Evolutionary conservation across 2,329 filamentous ascomycete genomes (phyloP), one percentile per base, ranked within the genome.

Genomic region (Trichoderma sp.): DNA sequence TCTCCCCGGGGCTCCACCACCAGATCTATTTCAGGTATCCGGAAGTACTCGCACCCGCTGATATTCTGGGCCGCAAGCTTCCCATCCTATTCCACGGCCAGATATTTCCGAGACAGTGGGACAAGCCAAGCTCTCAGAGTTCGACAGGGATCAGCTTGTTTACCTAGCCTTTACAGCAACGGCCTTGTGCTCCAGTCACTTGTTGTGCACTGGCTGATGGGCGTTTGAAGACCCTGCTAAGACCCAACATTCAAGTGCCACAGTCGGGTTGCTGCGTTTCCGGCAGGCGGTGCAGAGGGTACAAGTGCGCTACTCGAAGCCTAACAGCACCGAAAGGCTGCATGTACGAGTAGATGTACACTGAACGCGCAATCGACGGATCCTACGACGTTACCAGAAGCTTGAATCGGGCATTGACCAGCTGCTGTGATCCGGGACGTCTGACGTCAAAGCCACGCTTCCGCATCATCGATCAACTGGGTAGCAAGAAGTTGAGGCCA

Each of bases 1-100:
- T 39, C 43, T 8, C 66, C 11, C 15, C n/a, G 28, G 28, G 32
- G 47, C 68, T 47, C 68, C 68, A 47, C 68, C 60, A 24, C 68
- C 51, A 64, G 70, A 67, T 72, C 71, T 72, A 72, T 69, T 72
- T 69, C 58, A 68, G 71, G 71, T 68, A 72, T 64, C n/a, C 71
- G 63, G 64, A 72, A 63, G 71, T 68, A 72, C 32, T 65, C 64
- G 12, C 30, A 28, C 30, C 70, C 70, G 70, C 57, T 68, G 66
- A 34, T 47, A 12, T 3, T 47, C 65, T 32, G 53, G 32, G 34
- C 24, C 53, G 9, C 24, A 68, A 57, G 51, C 51, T 30, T 60
- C n/a, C n/a, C n/a, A 53, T 15, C 34, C 3, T 36, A 14, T 36
- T 36, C 34, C 34, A 53, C 39, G 43, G 28, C 51, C 24, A 53